These are phyloP conservation scores for Pyrus communis DNA, from an alignment of 306 rosid genomes.

Conservation along the genomic window DNA sequence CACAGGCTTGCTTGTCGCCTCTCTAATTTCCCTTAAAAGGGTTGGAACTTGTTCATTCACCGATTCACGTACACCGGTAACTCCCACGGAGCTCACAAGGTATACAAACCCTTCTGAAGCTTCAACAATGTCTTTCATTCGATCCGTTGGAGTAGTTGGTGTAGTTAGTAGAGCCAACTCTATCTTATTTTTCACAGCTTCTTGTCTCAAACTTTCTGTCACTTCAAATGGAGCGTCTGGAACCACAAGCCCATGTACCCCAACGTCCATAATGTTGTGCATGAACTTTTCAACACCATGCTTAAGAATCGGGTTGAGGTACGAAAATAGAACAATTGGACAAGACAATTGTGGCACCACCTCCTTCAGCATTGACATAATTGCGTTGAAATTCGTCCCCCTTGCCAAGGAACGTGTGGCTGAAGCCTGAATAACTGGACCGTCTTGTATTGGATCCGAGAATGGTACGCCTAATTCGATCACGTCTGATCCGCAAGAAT, in stretches of 20 bases:
- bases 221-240: slow-evolving; percentile 86
- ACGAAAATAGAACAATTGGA: slow-evolving; percentile 67
- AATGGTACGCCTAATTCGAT: slow-evolving; percentile 80
- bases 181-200: slow-evolving; percentile 56
- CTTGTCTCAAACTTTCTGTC: slow-evolving; percentile 49
- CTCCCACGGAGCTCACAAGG: slow-evolving; percentile 81
- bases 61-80: slow-evolving; percentile 70
- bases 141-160: slow-evolving; percentile 56
- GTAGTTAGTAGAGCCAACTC: slow-evolving; percentile 83
- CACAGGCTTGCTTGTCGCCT: slow-evolving; percentile 69
- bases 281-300: slow-evolving; percentile 64
- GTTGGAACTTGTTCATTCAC: slow-evolving; percentile 48
- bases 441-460: slow-evolving; percentile 87
- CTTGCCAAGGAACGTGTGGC: slow-evolving; percentile 67
- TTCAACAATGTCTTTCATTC: slow-evolving; percentile 77
- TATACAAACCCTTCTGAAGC: slow-evolving; percentile 76
- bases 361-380: slow-evolving; percentile 69
- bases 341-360: slow-evolving; percentile 73
- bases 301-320: slow-evolving; percentile 73
- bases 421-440: slow-evolving; percentile 97
- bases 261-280: slow-evolving; percentile 48
- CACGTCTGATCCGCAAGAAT: slow-evolving; percentile 63
- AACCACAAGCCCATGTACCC: slow-evolving; percentile 79
- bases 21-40: slow-evolving; percentile 60
- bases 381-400: slow-evolving; percentile 58